Base-by-base conservation (phyloP, 495 filamentous ascomycete species). In the Neurospora sublineolata region DNA sequence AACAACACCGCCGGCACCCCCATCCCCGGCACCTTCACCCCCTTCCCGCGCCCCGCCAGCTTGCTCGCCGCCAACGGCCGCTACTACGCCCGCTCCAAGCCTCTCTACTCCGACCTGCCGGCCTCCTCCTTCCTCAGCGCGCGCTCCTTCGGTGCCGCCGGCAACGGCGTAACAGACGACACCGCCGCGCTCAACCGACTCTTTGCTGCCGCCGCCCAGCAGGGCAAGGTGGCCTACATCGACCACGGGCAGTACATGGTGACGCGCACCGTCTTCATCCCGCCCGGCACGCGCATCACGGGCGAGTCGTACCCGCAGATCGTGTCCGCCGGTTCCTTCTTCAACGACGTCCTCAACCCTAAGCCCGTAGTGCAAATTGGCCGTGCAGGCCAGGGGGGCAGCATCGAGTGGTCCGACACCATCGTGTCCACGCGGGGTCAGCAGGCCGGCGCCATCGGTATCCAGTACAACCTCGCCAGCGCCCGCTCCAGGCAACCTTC, bases 241-340 rank as follows among this genome's bases (percentile, higher is more conserved):
- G 92, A 96, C 75, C 89, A 93, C 71, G 94, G 94, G 27, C 87
- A 89, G 33, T 97, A 97, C 81, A 82, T 91, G 18, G 86, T 97
- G 72, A 91, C 90, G 18, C 83, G 85, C 41, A 97, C 94, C 3
- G 79, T 97, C 75, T 85, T 88, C 73, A 86, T 97, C 37, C 94
- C 94, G 0, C 82, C 87, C 38, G 86, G 89, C 67, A 88, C 90
- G 71, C 83, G 83, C 69, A 93, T 97, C 76, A 87, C 89, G 5
- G 94, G 94, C 71, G 94, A 97, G 75, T 87, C 91, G 69, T 95
- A 91, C 86, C 83, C 94, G 36, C 90, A 97, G 74, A 94, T 97
- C 89, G 90, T 92, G 40, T 87, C 88, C 4, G 90, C 91, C 20
- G 84, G 82, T 9, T 40, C 79, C 5, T 87, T 86, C 37, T 97